A percentile compares a stretch with the other conserved stretches of the same genome.
Evolutionary conservation across 371 early-diverging fungal species (phyloP).

Genomic region (Chytridium lagenaria): DNA sequence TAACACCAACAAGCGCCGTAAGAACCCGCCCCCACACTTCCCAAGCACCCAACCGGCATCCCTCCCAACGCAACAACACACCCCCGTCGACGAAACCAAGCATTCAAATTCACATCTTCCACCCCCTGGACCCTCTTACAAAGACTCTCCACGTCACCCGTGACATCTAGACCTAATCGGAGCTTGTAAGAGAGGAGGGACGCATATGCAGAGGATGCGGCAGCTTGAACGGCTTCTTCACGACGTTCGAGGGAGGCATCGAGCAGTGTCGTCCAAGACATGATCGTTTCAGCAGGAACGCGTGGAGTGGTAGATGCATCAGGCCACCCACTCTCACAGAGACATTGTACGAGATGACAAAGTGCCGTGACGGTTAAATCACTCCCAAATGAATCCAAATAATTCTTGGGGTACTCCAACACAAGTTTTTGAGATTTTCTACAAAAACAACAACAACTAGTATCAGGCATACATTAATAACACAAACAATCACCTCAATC

Average conservation of each 20-base stretch:
- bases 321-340: slow-evolving; percentile 59
- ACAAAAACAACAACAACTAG: too few species aligned
- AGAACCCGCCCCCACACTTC: too few species aligned
- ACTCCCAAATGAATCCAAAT: slow-evolving; percentile 71
- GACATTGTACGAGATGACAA: slow-evolving; percentile 60
- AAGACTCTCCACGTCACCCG: neutral
- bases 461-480: too few species aligned
- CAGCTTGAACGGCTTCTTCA: slow-evolving; percentile 72
- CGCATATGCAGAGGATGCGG: slow-evolving; percentile 60
- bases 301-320: slow-evolving; percentile 24
- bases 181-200: neutral
- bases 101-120: neutral
- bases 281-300: neutral
- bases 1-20: neutral
- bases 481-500: too few species aligned
- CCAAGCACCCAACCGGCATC: slow-evolving; percentile 13
- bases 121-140: neutral
- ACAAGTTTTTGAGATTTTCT: too few species aligned
- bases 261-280: slow-evolving; percentile 61
- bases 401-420: slow-evolving; percentile 53
- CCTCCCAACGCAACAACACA: slow-evolving; percentile 1
- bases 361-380: slow-evolving; percentile 49
- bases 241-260: slow-evolving; percentile 67
- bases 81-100: neutral
- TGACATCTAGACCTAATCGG: neutral